A percentile compares a stretch with the other conserved stretches of the same genome.
These are phyloP conservation scores for Cytospora chrysosperma DNA, from an alignment of 2,329 filamentous ascomycete species.

Conservation along the genomic window DNA sequence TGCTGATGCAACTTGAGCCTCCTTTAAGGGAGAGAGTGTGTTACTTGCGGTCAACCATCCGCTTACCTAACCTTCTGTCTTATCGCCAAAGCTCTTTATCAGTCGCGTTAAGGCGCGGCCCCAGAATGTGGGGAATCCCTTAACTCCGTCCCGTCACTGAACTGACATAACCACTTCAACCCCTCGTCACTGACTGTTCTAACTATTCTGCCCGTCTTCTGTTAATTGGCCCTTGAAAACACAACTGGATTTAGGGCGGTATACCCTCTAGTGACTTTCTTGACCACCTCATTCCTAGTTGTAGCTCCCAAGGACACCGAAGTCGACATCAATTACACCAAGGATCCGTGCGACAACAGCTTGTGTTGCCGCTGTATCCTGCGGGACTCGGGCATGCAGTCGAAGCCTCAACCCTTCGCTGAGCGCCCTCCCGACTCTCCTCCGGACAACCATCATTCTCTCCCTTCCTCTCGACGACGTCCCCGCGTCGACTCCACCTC, in stretches of 20 bases:
- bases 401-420: slow-evolving; percentile 14
- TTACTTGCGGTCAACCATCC: too few relatives aligned
- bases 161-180: background rate
- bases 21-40: background rate
- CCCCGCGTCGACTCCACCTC: slow-evolving; percentile 33
- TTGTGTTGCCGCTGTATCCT: slow-evolving; percentile 20
- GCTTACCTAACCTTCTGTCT: background rate
- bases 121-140: slow-evolving; percentile 16
- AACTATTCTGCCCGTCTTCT: background rate
- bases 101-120: slow-evolving; percentile 7
- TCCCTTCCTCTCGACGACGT: slow-evolving; percentile 26
- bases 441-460: slow-evolving; percentile 15
- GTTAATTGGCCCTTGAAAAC: background rate
- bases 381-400: slow-evolving; percentile 24
- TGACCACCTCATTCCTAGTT: background rate
- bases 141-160: slow-evolving; percentile 16
- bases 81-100: slow-evolving; percentile 13
- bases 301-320: background rate
- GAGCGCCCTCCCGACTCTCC: slow-evolving; percentile 12
- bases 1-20: background rate
- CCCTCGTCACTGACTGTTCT: slow-evolving; percentile 14
- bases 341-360: slow-evolving; percentile 16
- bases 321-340: background rate
- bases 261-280: too few relatives aligned
- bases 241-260: background rate